phyloP scores from a whole-genome alignment of 2,329 filamentous ascomycete species.

The Chrysoporthe puriensis region DNA sequence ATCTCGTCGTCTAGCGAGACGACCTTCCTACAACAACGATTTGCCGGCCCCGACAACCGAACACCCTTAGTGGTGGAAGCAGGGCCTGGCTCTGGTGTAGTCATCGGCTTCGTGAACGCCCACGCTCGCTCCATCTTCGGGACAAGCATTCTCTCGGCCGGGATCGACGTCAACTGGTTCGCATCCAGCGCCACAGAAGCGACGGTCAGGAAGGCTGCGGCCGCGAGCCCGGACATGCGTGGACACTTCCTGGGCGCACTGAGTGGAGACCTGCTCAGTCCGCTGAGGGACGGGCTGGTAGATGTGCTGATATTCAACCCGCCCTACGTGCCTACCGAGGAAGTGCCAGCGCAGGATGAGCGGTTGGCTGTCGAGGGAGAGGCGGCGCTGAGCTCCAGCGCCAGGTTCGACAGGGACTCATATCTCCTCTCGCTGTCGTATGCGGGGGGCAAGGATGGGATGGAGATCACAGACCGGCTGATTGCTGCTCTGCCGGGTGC shows the following conservation, averaged over 20 bases:
- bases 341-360: constrained; percentile 62
- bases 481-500: constrained; percentile 69
- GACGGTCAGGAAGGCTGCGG: constrained; percentile 62
- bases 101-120: constrained; percentile 85
- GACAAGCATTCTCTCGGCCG: constrained; percentile 70
- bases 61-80: constrained; percentile 78
- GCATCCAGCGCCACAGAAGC: constrained; percentile 76
- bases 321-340: constrained; percentile 88
- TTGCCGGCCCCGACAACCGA: constrained; percentile 45
- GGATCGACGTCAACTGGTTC: constrained; percentile 82
- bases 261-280: constrained; percentile 70
- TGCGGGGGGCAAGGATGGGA: constrained; percentile 85
- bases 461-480: constrained; percentile 88
- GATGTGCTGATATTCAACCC: constrained; percentile 96
- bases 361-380: constrained; percentile 34
- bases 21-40: constrained; percentile 68
- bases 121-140: constrained; percentile 76
- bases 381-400: constrained; percentile 36
- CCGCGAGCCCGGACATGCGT: constrained; percentile 39
- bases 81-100: constrained; percentile 89
- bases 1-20: constrained; percentile 74
- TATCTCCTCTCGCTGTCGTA: constrained; percentile 85
- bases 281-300: constrained; percentile 62
- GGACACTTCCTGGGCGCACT: constrained; percentile 67
- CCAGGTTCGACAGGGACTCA: constrained; percentile 75